Evolutionary conservation across 1,284 basidiomycete genomes (phyloP), one percentile per base, ranked within the genome.

Genomic region (Ceratobasidium sp.): DNA sequence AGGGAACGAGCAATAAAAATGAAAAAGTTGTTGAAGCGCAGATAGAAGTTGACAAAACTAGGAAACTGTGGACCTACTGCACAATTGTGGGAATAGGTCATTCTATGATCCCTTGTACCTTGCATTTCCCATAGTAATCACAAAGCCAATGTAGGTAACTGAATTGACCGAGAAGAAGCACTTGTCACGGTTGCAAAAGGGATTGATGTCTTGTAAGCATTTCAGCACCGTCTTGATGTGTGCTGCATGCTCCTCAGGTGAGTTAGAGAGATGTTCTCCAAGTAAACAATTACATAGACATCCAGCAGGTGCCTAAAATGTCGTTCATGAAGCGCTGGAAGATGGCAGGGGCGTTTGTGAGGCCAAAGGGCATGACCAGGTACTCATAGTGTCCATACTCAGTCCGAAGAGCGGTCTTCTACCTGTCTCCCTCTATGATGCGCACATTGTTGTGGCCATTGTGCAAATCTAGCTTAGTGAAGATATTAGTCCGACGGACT

Each of bases 361-460:
- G 33, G 1, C 58, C 33, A 8, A 60, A 60, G 1, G 83, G 84
- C 83, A 87, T 84, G 49, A 87, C 84, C 0, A 80, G 69, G 76
- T 79, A 85, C 78, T 86, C 82, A 77, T 82, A 87, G 2, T 82
- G 75, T 17, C 85, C 85, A 20, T 82, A 83, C 20, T 80, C 81
- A 0, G 82, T 84, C 1, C 77, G n/a, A 79, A 86, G 86, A 0
- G 83, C 82, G 0, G 84, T 85, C 67, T 84, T 85, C 82, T 81
- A 82, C 67, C 83, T 81, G 60, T 83, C 79, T 0, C 82, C 81
- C 47, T 58, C 64, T 10, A 49, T 54, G 1, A 85, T 80, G 0
- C 81, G 76, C 0, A 85, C 28, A 0, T 81, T 82, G 76, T 84
- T 80, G 71, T 83, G 84, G 0, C 81, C 82, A 0, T 47, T 71